These are phyloP conservation scores for Xylariales sp. DNA, from an alignment of 2,329 filamentous ascomycete species.

Conservation along the genomic window DNA sequence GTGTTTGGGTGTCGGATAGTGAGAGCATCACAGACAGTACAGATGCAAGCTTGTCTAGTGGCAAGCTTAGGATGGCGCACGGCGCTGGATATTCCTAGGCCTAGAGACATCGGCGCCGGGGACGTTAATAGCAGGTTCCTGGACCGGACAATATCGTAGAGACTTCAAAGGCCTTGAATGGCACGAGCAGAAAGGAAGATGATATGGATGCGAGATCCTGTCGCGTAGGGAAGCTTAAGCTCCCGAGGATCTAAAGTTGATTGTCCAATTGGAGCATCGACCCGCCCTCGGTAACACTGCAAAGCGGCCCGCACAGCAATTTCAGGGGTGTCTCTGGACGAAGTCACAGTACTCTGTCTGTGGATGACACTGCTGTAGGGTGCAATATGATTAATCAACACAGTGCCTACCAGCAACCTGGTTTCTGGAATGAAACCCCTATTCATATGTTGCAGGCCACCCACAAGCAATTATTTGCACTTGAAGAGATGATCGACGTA, in stretches of 20 bases:
- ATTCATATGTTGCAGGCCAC: no score
- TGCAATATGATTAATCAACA: no score
- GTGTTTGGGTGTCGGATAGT: slow-evolving; percentile 17
- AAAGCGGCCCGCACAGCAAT: neutral
- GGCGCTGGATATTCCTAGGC: slow-evolving; percentile 2
- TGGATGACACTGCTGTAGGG: no score
- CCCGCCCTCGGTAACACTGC: neutral
- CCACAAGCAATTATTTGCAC: no score
- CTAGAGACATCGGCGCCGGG: slow-evolving; percentile 2
- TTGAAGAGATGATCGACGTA: no score
- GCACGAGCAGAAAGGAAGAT: neutral
- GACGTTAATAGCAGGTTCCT: neutral
- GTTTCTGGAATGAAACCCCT: no score
- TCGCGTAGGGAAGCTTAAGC: neutral
- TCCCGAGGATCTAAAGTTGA: no score
- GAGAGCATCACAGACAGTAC: slow-evolving; percentile 28
- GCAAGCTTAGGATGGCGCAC: slow-evolving; percentile 6
- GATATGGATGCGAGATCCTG: neutral
- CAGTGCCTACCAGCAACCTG: no score
- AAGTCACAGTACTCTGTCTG: no score
- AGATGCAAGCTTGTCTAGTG: slow-evolving; percentile 12
- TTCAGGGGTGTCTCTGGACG: neutral
- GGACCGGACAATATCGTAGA: neutral
- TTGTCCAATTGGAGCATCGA: neutral
- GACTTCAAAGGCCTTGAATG: neutral